Evolutionary conservation across 768 basidiomycete species (phyloP), one percentile per base, ranked within the genome.

Genomic region (Lentinula edodes): DNA sequence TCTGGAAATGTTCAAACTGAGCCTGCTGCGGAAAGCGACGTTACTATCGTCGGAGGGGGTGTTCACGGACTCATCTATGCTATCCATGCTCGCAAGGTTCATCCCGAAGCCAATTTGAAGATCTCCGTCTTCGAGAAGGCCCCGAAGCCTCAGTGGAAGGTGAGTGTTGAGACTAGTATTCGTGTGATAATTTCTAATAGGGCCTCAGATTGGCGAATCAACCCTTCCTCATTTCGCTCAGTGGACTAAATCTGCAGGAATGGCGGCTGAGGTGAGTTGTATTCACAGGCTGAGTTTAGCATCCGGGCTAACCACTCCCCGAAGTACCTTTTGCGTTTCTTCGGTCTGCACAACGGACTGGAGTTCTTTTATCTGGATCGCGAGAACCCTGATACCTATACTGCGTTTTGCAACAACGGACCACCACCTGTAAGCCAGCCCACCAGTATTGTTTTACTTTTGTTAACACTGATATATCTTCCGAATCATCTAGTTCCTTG

Each of bases 1-100:
- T 41, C 55, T 16, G 55, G 39, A 32, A 56, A 43, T 43, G 20
- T 39, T 38, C 53, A 54, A 23, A 36, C 3, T 9, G 53, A 43
- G 55, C 39, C 41, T n/a, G 23, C 8, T 32, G 39, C 55, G 16
- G 55, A 41, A 7, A 48, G 23, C 10, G 65, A 66, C 34, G 65
- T 66, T 7, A 61, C 60, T 1, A 58, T 66, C 34, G 63, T 61
- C n/a, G 65, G 65, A 12, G 65, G 45, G 6, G 65, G 65, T 32
- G 64, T 66, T 16, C 63, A 63, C 23, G 63, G 63, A 32, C 54
- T 66, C 32, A 63, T 62, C 34, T 66, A 66, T 51, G 62, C 65
- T 46, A 61, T 66, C 43, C 65, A 63, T 46, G 59, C 62, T 6
- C 61, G 62, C 16, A 66, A 63, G 35, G 52, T 62, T 20, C 46